Percentiles rank a stretch among this genome's conserved stretches.
Evolutionary conservation across 208 protist species (phyloP).

Genomic region (Acanthamoeba pearcei): DNA sequence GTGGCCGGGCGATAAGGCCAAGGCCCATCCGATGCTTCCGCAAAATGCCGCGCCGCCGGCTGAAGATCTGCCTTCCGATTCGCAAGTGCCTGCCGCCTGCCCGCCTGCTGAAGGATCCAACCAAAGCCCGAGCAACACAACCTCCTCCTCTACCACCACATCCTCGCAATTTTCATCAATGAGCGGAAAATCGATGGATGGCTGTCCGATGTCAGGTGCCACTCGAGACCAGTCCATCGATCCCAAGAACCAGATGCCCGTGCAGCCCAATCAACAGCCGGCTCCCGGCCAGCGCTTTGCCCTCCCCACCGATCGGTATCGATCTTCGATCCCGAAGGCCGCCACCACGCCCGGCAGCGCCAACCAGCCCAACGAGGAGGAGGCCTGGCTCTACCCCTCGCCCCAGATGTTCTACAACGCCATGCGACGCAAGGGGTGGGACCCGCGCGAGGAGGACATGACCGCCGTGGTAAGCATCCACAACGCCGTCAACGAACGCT

Average conservation of each 20-base stretch:
- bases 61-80: background rate
- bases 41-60: background rate
- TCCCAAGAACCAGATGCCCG: slow-evolving; percentile 84
- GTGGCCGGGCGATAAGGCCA: background rate
- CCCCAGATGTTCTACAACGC: slow-evolving; percentile 89
- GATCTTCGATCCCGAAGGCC: slow-evolving; percentile 82
- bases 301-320: slow-evolving; percentile 79
- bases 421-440: slow-evolving; percentile 85
- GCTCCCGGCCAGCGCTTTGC: slow-evolving; percentile 78
- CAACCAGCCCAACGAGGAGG: slow-evolving; percentile 71
- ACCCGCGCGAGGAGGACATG: slow-evolving; percentile 82
- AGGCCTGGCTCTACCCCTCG: slow-evolving; percentile 86
- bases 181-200: background rate
- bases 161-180: slow-evolving; percentile 12
- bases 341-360: background rate
- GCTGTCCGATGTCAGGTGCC: background rate
- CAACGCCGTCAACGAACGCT: slow-evolving; percentile 87
- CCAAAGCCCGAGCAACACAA: background rate
- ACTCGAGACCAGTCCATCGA: slow-evolving; percentile 74
- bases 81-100: background rate
- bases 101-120: background rate
- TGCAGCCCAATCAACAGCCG: slow-evolving; percentile 80
- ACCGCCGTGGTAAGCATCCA: slow-evolving; percentile 84
- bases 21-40: background rate
- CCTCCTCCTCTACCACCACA: slow-evolving; percentile 9